A percentile compares a stretch with the other conserved stretches of the same genome.
These are phyloP conservation scores for Epichloe sibirici DNA, from an alignment of 2,329 filamentous ascomycete species.

Conservation along the genomic window DNA sequence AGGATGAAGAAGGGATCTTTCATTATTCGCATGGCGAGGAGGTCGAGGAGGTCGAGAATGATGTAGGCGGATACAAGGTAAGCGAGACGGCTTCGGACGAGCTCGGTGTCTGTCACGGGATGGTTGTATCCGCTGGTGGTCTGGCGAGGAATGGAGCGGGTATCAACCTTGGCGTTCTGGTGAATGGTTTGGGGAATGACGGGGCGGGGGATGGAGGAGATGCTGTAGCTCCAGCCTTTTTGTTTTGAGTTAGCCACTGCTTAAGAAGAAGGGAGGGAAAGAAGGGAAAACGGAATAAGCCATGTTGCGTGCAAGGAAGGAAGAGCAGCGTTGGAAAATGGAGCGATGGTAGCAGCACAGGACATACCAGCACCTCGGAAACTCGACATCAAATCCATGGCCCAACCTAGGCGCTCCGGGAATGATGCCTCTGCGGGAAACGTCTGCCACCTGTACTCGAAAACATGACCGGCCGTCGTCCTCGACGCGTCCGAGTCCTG, in stretches of 20 bases:
- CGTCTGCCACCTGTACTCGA: conserved; percentile 47
- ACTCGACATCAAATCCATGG: conserved; percentile 39
- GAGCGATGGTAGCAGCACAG: neutral
- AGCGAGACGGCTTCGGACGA: conserved; percentile 33
- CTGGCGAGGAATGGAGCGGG: conserved; percentile 27
- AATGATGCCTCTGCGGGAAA: conserved; percentile 41
- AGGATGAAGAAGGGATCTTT: conserved; percentile 68
- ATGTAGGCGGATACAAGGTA: conserved; percentile 48
- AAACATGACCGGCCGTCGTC: conserved; percentile 12
- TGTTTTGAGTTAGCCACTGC: neutral
- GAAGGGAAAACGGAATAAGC: neutral
- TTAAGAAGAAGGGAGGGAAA: neutral
- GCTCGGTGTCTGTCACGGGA: conserved; percentile 27
- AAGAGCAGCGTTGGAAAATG: neutral
- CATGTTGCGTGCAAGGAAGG: too few species aligned
- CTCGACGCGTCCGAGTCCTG: neutral
- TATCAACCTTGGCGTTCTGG: conserved; percentile 25
- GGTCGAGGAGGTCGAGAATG: conserved; percentile 57
- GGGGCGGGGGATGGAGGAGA: conserved; percentile 37
- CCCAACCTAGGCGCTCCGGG: conserved; percentile 40
- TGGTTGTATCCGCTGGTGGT: conserved; percentile 35
- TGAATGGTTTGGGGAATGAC: conserved; percentile 21
- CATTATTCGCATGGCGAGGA: conserved; percentile 55
- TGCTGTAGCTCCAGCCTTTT: conserved; percentile 45
- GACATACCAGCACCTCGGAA: conserved; percentile 41